These are phyloP conservation scores for Coemansia sp. DNA, from an alignment of 192 early-diverging fungal genomes.

Conservation along the genomic window DNA sequence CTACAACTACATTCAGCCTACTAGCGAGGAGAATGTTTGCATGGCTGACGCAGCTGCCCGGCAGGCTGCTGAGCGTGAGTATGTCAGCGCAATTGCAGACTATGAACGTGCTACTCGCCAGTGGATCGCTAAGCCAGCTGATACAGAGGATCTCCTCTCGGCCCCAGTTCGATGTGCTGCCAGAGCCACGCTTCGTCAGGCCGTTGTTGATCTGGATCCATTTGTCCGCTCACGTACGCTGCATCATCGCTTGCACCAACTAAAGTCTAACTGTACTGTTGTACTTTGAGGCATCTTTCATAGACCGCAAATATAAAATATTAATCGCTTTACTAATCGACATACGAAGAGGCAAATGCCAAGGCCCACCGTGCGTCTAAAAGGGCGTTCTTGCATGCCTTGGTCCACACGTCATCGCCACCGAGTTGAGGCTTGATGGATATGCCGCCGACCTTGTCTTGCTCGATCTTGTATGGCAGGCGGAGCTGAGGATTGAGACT, in stretches of 20 bases:
- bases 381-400: conserved; percentile 84
- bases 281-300: neutral
- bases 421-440: conserved; percentile 86
- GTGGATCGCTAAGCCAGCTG: conserved; percentile 42
- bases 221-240: conserved; percentile 54
- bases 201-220: conserved; percentile 52
- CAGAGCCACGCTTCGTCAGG: conserved; percentile 37
- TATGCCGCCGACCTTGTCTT: conserved; percentile 84
- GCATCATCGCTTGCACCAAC: conserved; percentile 49
- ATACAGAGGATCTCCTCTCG: neutral
- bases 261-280: conserved; percentile 14
- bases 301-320: neutral
- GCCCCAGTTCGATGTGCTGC: conserved; percentile 13
- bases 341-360: conserved; percentile 64
- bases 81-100: conserved; percentile 28
- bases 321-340: neutral
- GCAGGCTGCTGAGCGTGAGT: conserved; percentile 28
- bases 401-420: conserved; percentile 91
- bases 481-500: conserved; percentile 70
- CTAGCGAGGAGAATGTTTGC: conserved; percentile 46
- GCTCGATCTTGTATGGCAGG: conserved; percentile 85
- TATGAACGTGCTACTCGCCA: conserved; percentile 52
- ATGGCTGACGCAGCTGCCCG: conserved; percentile 56
- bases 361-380: conserved; percentile 90
- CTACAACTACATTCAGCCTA: conserved; percentile 58